A percentile compares a stretch with the other conserved stretches of the same genome.
Conservation (phyloP, 257 asterid species). For the Henckelia pumila region DNA sequence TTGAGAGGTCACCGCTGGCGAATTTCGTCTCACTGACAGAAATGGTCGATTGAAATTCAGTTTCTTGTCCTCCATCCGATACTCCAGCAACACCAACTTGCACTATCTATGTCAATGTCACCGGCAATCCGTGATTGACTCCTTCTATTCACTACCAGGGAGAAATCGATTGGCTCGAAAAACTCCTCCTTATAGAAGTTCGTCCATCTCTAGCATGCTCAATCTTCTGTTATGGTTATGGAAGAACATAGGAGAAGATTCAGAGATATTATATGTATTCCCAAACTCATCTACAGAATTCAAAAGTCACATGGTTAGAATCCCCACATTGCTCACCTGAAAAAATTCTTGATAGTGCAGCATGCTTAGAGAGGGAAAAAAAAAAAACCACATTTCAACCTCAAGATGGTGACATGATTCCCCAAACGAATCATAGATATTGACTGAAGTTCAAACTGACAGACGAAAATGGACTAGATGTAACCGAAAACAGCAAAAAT, state of each 20-base stretch:
- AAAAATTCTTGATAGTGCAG: background rate
- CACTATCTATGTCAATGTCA: constrained; percentile 27
- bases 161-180: background rate
- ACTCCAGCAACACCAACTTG: constrained; percentile 38
- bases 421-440: too few relatives aligned
- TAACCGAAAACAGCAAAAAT: background rate
- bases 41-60: constrained; percentile 60
- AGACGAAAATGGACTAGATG: background rate
- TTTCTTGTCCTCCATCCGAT: constrained; percentile 63
- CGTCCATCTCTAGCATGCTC: background rate
- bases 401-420: background rate
- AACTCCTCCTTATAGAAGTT: background rate
- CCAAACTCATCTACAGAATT: background rate
- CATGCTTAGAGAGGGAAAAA: too few relatives aligned
- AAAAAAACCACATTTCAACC: background rate
- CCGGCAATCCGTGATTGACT: constrained; percentile 4
- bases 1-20: constrained; percentile 32
- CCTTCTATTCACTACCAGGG: background rate
- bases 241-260: background rate
- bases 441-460: background rate
- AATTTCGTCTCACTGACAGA: constrained; percentile 55
- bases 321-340: too few relatives aligned
- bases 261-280: background rate
- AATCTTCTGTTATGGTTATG: background rate
- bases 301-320: too few relatives aligned